Base-by-base conservation (phyloP, 108 stramenopile genomes). In the Cyclotella choctawhatcheeana region DNA sequence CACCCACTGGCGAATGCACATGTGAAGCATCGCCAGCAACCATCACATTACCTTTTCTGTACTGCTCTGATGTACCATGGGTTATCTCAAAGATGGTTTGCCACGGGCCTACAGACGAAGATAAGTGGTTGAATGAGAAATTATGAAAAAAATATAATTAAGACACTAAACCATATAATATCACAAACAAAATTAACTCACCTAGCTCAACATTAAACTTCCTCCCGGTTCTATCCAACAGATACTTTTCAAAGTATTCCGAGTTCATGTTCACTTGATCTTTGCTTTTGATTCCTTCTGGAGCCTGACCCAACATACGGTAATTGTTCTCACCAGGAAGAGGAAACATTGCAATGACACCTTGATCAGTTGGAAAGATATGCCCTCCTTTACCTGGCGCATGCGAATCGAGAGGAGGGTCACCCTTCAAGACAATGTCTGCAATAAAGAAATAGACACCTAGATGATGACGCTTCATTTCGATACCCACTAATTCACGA, bases 1-100 rank as follows among this genome's bases (percentile, higher is more conserved):
- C 62, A 18, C 62, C 62, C 4, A 63, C 62, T 16, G 62, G 62
- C 4, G 62, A 63, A n/a, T 63, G 62, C 7, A 63, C 33, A 43
- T 63, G 62, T 6, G 62, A 5, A 5, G 62, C 62, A 17, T 63
- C 62, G 5, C 62, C 62, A 43, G 33, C 33, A 16, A 63, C 5
- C 24, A 63, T 43, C 30, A 63, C 62, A 63, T 47, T 29, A 21
- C 33, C 62, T 27, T 47, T 44, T 32, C 45, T 44, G 35, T 63
- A 63, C 12, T 33, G 43, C 22, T 63, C 7, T 5, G 32, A 27
- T 6, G n/a, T 35, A 13, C 62, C 62, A 17, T 63, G 62, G 5
- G 62, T 63, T 5, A 63, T 63, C 33, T 63, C 37, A 63, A 63
- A 63, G 44, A 35, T 47, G 22, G 62, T 63, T 35, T 27, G 24